Percentiles rank a stretch among this genome's conserved stretches.
These are phyloP conservation scores for Aspergillus quadrilineatus DNA, from an alignment of 2,329 filamentous ascomycete genomes.

Conservation along the genomic window DNA sequence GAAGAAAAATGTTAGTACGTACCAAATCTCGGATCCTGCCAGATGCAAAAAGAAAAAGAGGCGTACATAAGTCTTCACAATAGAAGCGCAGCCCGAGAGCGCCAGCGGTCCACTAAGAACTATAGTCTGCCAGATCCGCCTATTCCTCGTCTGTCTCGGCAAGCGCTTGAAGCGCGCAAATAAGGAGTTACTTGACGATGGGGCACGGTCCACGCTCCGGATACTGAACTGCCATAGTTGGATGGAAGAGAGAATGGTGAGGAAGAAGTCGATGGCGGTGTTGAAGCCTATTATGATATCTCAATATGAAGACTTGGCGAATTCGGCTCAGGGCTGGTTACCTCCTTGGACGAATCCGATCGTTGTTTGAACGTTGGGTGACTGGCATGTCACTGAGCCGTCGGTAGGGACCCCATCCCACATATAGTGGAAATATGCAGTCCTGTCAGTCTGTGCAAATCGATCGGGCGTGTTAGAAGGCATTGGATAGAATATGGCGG, in stretches of 20 bases:
- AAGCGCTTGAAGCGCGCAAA: slow-evolving; percentile 32
- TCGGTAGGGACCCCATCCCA: slow-evolving; percentile 37
- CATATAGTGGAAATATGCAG: slow-evolving; percentile 40
- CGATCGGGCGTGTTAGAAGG: no score
- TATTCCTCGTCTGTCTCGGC: slow-evolving; percentile 27
- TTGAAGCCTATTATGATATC: slow-evolving; percentile 29
- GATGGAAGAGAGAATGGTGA: slow-evolving; percentile 32
- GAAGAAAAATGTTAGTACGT: not conserved
- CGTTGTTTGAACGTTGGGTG: slow-evolving; percentile 33
- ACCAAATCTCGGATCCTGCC: no score
- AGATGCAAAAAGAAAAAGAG: not conserved
- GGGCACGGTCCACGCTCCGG: slow-evolving; percentile 27
- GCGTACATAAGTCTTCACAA: slow-evolving; percentile 38
- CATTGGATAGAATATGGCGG: not conserved
- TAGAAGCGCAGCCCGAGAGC: slow-evolving; percentile 36
- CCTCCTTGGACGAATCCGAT: slow-evolving; percentile 40
- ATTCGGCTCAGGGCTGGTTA: slow-evolving; percentile 3
- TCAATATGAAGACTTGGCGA: not conserved
- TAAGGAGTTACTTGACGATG: slow-evolving; percentile 21
- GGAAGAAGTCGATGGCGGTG: slow-evolving; percentile 34
- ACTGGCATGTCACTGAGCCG: slow-evolving; percentile 37
- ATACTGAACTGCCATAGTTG: slow-evolving; percentile 40
- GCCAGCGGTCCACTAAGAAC: slow-evolving; percentile 36
- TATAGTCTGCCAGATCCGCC: slow-evolving; percentile 38
- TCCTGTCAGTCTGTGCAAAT: slow-evolving; percentile 24